These are phyloP conservation scores for Monilinia fructigena DNA, from an alignment of 2,329 filamentous ascomycete species.

Conservation along the genomic window DNA sequence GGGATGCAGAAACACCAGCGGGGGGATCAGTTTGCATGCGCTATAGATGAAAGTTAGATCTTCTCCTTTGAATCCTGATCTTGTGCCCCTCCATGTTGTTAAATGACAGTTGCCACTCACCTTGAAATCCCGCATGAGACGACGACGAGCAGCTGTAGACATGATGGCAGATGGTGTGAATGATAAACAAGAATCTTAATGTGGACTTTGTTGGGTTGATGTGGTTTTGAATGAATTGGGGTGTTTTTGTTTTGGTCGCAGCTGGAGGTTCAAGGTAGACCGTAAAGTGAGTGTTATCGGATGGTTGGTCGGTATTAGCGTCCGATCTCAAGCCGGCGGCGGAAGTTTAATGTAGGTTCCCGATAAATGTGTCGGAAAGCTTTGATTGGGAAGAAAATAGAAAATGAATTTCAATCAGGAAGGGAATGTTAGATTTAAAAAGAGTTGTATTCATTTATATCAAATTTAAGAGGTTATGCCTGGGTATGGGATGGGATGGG, in stretches of 20 bases:
- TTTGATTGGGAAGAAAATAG: conserved; percentile 2
- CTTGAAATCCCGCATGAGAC: conserved; percentile 99
- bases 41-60: conserved; percentile 48
- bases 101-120: conserved; percentile 50
- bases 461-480: too few species aligned
- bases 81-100: conserved; percentile 16
- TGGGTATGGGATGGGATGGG: too few species aligned
- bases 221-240: conserved; percentile 5
- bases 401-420: background rate
- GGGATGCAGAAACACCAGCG: conserved; percentile 92
- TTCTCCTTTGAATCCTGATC: conserved; percentile 17
- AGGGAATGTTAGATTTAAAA: too few species aligned
- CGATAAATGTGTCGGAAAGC: conserved; percentile 12
- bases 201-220: conserved; percentile 8
- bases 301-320: conserved; percentile 19
- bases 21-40: conserved; percentile 99
- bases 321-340: conserved; percentile 14
- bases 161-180: conserved; percentile 46
- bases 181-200: background rate
- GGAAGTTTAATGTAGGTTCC: conserved; percentile 26
- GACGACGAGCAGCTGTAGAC: conserved; percentile 93
- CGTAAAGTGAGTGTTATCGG: conserved; percentile 6
- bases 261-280: too few species aligned
- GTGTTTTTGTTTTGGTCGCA: background rate
- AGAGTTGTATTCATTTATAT: too few species aligned